Base-by-base conservation (phyloP, 805 yeast species). In the Kazachstania africana region DNA sequence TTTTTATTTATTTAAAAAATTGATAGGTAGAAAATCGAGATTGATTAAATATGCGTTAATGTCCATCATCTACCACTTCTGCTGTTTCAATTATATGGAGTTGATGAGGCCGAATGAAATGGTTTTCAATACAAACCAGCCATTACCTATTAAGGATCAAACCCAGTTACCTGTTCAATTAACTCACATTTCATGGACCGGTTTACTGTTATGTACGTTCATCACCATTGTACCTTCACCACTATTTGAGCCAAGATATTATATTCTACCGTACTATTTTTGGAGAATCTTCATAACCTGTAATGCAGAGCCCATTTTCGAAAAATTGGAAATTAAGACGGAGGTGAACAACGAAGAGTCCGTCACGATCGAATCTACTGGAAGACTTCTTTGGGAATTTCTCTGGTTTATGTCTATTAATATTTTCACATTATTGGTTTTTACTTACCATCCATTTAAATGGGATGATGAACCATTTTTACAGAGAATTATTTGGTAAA, bases 181-280 rank as follows among this genome's bases (percentile, higher is more conserved):
- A 31, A 59, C 67, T 10, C 66, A 64, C 17, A 58, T 64, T 14
- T 56, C 77, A n/a, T 63, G 68, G 26, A 31, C 71, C 4, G 68
- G 75, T 0, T 75, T 66, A 36, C 33, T 73, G 2, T 53, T 57
- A 0, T 76, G 85, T 26, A 62, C 72, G 0, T 44, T 65, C 1
- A 52, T 72, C 5, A 78, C 91, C 0, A 62, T 91, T 14, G 70
- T 80, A 0, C 95, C 97, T 14, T 77, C 95, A 0, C 98, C 97
- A 4, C 62, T 91, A 40, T 76, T 91, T 47, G 98, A 91, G 55
- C 95, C 96, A 29, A 70, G 98, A 36, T 91, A 91, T 53, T 91
- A 78, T 53, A 81, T 88, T 29, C 45, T 84, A 4, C 96, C 97
- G 4, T 75, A 71, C 48, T 51, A 80, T 9, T 54, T 85, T 24